Conservation (phyloP, 1,139 yeast species). For the Martiniozyma asiatica region DNA sequence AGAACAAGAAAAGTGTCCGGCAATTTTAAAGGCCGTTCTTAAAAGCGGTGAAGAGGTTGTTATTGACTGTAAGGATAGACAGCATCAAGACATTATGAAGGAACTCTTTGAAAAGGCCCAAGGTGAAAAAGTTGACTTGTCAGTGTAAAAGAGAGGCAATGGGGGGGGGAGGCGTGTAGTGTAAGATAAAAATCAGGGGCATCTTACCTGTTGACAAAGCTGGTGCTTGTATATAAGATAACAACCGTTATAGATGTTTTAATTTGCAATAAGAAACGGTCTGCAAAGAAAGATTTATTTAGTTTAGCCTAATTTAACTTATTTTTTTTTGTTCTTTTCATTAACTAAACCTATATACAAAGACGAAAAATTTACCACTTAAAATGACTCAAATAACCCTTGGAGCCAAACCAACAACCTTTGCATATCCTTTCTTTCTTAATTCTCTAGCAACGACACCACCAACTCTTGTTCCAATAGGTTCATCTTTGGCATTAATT, state of each 20-base stretch:
- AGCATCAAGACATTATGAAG: conserved; percentile 27
- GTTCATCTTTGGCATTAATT: conserved; percentile 79
- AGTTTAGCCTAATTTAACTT: neutral
- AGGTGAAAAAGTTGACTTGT: conserved; percentile 21
- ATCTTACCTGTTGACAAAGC: too few species aligned
- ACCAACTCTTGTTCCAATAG: conserved; percentile 87
- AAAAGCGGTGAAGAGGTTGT: conserved; percentile 24
- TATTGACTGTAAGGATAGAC: conserved; percentile 28
- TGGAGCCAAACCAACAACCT: conserved; percentile 86
- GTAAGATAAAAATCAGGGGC: too few species aligned
- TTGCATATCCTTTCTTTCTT: conserved; percentile 71
- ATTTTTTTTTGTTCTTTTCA: neutral
- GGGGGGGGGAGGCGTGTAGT: too few species aligned
- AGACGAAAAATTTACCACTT: too few species aligned
- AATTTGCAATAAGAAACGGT: neutral
- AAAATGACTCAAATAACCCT: conserved; percentile 69
- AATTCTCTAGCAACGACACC: conserved; percentile 90
- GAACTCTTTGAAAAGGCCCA: conserved; percentile 25
- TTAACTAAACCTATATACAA: too few species aligned
- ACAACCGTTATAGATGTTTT: too few species aligned
- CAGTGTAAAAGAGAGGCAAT: too few species aligned
- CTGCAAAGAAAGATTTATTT: neutral
- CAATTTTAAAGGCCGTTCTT: conserved; percentile 23
- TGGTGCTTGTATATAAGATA: too few species aligned
- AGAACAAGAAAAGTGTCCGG: conserved; percentile 33